Percentiles rank a stretch among this genome's conserved stretches.
phyloP scores from a whole-genome alignment of 1,284 basidiomycete species.

The Ganoderma resinaceum region DNA sequence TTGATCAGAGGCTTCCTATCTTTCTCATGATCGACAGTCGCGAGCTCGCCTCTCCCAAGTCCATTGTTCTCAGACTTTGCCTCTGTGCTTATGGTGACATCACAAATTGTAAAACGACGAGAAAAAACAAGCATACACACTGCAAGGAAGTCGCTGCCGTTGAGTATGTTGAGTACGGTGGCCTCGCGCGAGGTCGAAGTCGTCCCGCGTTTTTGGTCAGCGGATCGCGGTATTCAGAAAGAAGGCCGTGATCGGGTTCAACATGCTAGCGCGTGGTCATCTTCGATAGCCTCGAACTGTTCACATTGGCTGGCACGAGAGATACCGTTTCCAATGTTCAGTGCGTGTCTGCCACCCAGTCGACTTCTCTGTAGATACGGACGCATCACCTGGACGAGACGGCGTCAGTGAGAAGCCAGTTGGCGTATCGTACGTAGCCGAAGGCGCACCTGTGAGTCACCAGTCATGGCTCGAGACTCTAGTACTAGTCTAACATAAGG shows the following conservation, averaged over 20 bases:
- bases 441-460: background rate
- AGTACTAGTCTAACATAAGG: background rate
- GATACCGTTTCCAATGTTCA: background rate
- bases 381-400: background rate
- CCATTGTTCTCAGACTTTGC: background rate
- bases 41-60: background rate
- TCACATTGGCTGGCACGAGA: background rate
- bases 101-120: background rate
- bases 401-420: background rate
- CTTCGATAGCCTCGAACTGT: background rate
- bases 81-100: background rate
- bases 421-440: background rate
- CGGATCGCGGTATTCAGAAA: background rate
- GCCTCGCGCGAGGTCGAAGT: too few relatives aligned
- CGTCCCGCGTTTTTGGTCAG: background rate
- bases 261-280: background rate
- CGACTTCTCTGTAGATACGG: background rate
- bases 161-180: too few relatives aligned
- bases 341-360: background rate
- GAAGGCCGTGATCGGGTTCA: background rate
- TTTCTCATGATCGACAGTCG: background rate
- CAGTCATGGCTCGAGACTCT: background rate
- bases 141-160: background rate
- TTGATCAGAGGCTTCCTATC: background rate
- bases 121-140: background rate